Evolutionary conservation across 1,284 basidiomycete species (phyloP).

Genomic region (Cryptococcus sp.): DNA sequence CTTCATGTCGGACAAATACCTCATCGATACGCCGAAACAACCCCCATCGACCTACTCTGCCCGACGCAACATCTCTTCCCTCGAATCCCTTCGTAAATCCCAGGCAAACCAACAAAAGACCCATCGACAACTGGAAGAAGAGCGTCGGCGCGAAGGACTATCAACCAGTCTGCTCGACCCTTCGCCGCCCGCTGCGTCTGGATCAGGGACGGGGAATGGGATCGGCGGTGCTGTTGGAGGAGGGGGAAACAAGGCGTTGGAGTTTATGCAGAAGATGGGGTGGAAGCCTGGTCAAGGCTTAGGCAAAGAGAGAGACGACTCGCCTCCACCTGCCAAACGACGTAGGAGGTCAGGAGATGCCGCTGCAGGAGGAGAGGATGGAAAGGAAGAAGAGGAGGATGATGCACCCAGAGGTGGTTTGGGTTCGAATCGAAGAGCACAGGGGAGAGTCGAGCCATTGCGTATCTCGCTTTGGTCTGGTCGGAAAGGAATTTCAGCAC

Average conservation of each 20-base stretch:
- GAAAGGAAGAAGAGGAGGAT: constrained; percentile 12
- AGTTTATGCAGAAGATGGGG: constrained; percentile 48
- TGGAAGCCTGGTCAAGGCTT: constrained; percentile 45
- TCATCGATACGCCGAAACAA: constrained; percentile 25
- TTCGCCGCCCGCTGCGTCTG: neutral
- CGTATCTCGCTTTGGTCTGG: constrained; percentile 44
- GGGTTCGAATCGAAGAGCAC: neutral
- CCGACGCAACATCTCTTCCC: constrained; percentile 17
- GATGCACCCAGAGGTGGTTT: constrained; percentile 9
- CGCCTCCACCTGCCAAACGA: constrained; percentile 16
- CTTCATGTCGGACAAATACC: constrained; percentile 49
- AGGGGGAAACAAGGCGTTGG: constrained; percentile 37
- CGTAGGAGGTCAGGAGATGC: constrained; percentile 11
- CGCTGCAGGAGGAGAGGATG: neutral
- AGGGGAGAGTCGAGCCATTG: constrained; percentile 35
- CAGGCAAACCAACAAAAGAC: constrained; percentile 31
- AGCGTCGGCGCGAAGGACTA: constrained; percentile 33
- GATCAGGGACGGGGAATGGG: too few relatives aligned
- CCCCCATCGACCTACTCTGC: constrained; percentile 27
- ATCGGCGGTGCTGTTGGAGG: constrained; percentile 2
- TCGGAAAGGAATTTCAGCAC: constrained; percentile 32
- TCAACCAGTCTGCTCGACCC: constrained; percentile 33
- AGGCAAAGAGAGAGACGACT: constrained; percentile 26
- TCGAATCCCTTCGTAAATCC: constrained; percentile 23
- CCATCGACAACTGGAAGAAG: constrained; percentile 30